phyloP scores from a whole-genome alignment of 2,329 filamentous ascomycete species.

The Zalaria sp. region DNA sequence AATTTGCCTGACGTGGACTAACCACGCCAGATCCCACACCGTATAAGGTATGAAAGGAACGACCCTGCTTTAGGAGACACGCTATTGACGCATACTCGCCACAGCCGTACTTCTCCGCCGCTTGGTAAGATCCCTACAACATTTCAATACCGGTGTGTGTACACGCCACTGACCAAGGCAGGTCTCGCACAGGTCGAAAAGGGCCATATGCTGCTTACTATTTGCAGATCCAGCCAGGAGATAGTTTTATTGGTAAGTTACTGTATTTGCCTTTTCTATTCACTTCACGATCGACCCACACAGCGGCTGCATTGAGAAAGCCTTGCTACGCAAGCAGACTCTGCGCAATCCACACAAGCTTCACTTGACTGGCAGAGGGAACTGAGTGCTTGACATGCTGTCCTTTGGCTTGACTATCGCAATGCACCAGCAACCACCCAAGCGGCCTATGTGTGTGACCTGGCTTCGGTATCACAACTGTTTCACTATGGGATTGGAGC shows the following conservation, averaged over 20 bases:
- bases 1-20: background rate
- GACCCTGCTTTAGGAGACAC: background rate
- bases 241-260: constrained; percentile 56
- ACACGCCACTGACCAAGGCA: constrained; percentile 13
- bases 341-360: no score
- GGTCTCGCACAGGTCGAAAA: constrained; percentile 74
- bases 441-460: no score
- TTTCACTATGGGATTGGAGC: no score
- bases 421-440: no score
- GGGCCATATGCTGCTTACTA: constrained; percentile 84
- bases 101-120: constrained; percentile 68
- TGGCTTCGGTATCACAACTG: no score
- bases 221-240: constrained; percentile 60
- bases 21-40: constrained; percentile 55
- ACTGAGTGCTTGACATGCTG: no score
- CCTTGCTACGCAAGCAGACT: no score
- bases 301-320: no score
- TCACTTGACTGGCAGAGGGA: no score
- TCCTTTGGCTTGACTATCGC: no score
- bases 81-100: constrained; percentile 2
- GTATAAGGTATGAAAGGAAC: constrained; percentile 53
- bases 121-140: constrained; percentile 40
- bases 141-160: background rate
- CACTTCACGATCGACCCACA: no score
- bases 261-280: background rate